Conservation (phyloP, 169 alveolate species). For the Cryptosporidium bovis region DNA sequence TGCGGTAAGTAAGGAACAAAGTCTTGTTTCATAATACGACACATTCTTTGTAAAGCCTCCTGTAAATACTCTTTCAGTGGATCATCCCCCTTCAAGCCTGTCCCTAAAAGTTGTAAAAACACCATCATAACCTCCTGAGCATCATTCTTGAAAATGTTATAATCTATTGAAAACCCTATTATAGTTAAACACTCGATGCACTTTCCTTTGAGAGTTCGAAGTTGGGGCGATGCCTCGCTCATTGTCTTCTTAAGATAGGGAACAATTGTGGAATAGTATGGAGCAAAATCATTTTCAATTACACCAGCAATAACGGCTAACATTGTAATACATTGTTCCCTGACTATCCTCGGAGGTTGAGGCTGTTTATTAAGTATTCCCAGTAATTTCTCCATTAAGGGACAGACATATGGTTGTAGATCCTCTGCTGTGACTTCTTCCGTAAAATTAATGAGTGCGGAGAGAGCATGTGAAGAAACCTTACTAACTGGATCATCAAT, state of each 20-base stretch:
- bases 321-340: conserved; percentile 91
- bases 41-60: conserved; percentile 89
- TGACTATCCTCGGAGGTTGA: conserved; percentile 78
- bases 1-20: conserved; percentile 89
- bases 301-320: conserved; percentile 93
- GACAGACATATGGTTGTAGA: conserved; percentile 84
- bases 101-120: conserved; percentile 83
- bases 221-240: conserved; percentile 82
- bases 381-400: conserved; percentile 84
- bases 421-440: conserved; percentile 89
- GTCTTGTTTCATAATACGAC: conserved; percentile 87
- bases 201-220: conserved; percentile 87
- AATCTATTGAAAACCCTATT: conserved; percentile 88
- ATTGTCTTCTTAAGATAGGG: conserved; percentile 87
- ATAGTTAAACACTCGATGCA: conserved; percentile 91
- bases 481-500: conserved; percentile 87
- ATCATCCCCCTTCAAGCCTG: conserved; percentile 87
- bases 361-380: conserved; percentile 80
- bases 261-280: conserved; percentile 85
- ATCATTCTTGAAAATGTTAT: conserved; percentile 82
- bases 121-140: conserved; percentile 89
- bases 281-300: conserved; percentile 87
- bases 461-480: conserved; percentile 91
- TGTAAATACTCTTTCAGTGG: conserved; percentile 88
- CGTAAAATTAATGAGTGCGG: conserved; percentile 91